Evolutionary conservation across 371 early-diverging fungal species (phyloP), one percentile per base, ranked within the genome.

Genomic region (Nematocida parisii): DNA sequence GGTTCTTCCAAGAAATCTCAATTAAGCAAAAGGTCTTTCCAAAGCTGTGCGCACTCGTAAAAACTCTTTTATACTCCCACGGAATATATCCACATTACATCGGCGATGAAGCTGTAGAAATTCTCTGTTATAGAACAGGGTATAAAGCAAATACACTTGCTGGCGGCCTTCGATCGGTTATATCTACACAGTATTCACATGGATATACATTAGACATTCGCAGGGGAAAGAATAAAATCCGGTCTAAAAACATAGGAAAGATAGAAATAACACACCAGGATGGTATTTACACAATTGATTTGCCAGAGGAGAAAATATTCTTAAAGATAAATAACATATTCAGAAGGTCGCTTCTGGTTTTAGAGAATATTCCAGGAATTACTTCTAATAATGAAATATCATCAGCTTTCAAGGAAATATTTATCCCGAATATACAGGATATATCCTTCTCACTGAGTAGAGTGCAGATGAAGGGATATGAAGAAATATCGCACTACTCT

Each of bases 61-160:
- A 77, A 44, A 73, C 52, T 20, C 61, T 77, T 45, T 42, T 77
- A 18, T 44, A 56, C 44, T 54, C 80, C 0, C 80, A 77, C 42
- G 80, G 80, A 13, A 20, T 77, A 58, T 77, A 77, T 47, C 80
- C 80, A 13, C 66, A 68, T 42, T 58, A 77, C 39, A 50, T 77
- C 15, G n/a, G 39, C 1, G 70, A 70, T 42, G 60, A 47, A 39
- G 60, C 68, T 9, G 71, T 77, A 40, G 80, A 77, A 60, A 45
- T 77, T 9, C 58, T 77, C 55, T 77, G 80, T 40, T 70, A 66
- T n/a, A 50, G 71, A 67, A 70, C 71, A 5, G 68, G 68, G 5
- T 20, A 39, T 20, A 60, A 61, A 5, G 27, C 42, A 54, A 52
- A 39, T 15, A 77, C 80, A 18, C 68, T 77, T 15, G 45, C 60